phyloP scores from a whole-genome alignment of 345 rosid species.

The Salix brachista region DNA sequence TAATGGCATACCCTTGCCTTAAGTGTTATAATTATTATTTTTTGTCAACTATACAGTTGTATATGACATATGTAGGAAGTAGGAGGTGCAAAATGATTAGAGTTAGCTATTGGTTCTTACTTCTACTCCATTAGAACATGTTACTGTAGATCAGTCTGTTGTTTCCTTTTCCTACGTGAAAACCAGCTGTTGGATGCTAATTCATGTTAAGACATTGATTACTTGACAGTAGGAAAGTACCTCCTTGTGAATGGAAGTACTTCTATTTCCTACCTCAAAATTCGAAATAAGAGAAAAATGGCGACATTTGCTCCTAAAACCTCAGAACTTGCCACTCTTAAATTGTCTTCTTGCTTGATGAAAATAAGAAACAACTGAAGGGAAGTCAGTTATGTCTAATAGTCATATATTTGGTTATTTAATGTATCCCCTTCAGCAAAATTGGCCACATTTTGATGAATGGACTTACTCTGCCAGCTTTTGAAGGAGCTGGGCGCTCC shows the following conservation, averaged over 20 bases:
- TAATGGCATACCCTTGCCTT: background rate
- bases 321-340: no score
- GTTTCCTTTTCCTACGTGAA: background rate
- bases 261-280: background rate
- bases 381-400: no score
- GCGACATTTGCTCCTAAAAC: no score
- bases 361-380: no score
- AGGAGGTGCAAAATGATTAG: background rate
- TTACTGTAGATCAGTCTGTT: background rate
- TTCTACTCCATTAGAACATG: background rate
- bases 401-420: background rate
- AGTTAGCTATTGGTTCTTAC: background rate
- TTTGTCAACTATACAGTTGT: background rate
- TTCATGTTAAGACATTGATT: no score
- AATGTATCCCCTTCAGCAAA: conserved; percentile 10
- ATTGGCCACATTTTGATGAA: conserved; percentile 12
- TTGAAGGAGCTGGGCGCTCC: conserved; percentile 84
- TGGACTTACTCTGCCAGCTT: conserved; percentile 45
- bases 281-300: background rate
- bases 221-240: background rate
- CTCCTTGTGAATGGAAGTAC: background rate
- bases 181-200: background rate
- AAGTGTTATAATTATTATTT: background rate
- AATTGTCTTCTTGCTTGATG: no score
- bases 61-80: background rate